phyloP scores from a whole-genome alignment of 192 early-diverging fungal species.

The Linnemannia zychae region DNA sequence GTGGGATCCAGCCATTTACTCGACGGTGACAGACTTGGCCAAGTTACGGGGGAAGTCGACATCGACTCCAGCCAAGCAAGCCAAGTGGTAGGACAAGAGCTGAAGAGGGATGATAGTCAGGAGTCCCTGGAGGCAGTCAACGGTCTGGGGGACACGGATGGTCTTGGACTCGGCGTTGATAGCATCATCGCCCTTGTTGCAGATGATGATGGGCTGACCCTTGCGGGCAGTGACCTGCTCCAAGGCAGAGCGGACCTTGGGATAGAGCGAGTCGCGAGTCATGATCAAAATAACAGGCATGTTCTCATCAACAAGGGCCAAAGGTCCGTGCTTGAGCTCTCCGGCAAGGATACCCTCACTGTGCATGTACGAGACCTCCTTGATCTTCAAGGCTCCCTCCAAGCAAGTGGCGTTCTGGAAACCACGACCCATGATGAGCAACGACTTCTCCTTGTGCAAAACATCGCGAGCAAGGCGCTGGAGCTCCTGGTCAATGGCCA shows the following conservation, averaged over 20 bases:
- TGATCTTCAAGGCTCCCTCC: constrained; percentile 99
- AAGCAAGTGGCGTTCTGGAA: constrained; percentile 98
- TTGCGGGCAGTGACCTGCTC: constrained; percentile 98
- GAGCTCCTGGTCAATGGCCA: constrained; percentile 85
- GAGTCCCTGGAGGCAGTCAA: constrained; percentile 97
- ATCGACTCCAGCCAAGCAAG: constrained; percentile 93
- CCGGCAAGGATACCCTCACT: constrained; percentile 98
- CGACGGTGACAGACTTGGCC: constrained; percentile 76
- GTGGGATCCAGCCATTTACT: constrained; percentile 91
- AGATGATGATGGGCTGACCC: constrained; percentile 96
- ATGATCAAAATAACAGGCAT: constrained; percentile 98
- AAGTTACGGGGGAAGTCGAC: constrained; percentile 97
- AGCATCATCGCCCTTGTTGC: constrained; percentile 88
- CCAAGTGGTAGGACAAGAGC: constrained; percentile 97
- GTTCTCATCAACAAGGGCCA: constrained; percentile 97
- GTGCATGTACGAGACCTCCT: constrained; percentile 99
- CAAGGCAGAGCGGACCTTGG: constrained; percentile 91
- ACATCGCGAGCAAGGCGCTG: constrained; percentile 84
- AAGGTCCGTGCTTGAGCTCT: constrained; percentile 98
- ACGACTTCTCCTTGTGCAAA: constrained; percentile 87
- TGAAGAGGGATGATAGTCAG: constrained; percentile 94
- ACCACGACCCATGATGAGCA: constrained; percentile 98
- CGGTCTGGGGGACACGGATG: constrained; percentile 93
- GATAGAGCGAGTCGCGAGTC: constrained; percentile 97
- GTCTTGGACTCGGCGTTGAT: constrained; percentile 78